Conservation (phyloP, 2,329 filamentous ascomycete species). For the Scedosporium apiospermum region DNA sequence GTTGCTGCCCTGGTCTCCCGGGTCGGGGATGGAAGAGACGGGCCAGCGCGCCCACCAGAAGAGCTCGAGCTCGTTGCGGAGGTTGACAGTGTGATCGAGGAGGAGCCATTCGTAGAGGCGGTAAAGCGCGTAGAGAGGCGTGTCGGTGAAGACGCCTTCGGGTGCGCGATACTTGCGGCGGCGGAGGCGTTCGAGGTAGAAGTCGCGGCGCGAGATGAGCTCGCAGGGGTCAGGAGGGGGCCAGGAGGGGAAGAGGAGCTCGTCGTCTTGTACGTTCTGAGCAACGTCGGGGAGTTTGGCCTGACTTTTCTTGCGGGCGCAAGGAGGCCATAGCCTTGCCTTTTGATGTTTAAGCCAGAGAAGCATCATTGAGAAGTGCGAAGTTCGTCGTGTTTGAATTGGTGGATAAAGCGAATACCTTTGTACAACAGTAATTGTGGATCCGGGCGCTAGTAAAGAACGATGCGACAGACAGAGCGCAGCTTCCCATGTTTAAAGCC, state of each 20-base stretch:
- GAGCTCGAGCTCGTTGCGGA: conserved; percentile 10
- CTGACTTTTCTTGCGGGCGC: not conserved
- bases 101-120: conserved; percentile 10
- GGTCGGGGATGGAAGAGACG: conserved; percentile 10
- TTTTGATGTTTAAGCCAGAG: not conserved
- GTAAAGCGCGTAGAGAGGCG: conserved; percentile 8
- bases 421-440: no score
- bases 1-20: conserved; percentile 5
- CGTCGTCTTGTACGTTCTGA: not conserved
- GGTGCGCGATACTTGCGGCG: conserved; percentile 11
- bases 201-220: conserved; percentile 6
- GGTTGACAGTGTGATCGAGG: conserved; percentile 1
- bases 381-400: no score
- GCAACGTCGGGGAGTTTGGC: not conserved
- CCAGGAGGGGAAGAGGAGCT: not conserved
- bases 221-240: not conserved
- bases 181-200: conserved; percentile 3
- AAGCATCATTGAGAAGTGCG: not conserved
- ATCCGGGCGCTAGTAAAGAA: no score
- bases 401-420: no score
- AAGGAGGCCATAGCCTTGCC: not conserved
- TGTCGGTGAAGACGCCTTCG: conserved; percentile 8
- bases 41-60: conserved; percentile 11
- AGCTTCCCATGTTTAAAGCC: no score
- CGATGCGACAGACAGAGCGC: no score